Percentiles rank a stretch among this genome's conserved stretches.
phyloP scores from a whole-genome alignment of 306 rosid genomes.

The Acacia melanoxylon region DNA sequence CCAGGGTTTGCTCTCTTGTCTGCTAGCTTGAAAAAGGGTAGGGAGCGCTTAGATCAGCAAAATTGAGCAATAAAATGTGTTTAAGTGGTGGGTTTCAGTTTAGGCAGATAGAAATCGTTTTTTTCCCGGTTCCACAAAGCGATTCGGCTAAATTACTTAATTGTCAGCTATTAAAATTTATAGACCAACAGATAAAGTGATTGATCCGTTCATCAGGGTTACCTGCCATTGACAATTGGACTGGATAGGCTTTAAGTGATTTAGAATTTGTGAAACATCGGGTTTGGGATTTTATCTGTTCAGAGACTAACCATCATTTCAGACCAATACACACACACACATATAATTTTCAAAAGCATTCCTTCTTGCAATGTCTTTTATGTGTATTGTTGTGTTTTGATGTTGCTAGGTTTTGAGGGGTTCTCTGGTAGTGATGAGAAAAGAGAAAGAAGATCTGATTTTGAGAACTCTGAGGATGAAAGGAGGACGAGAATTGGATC shows the following conservation, averaged over 20 bases:
- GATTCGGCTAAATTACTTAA: neutral
- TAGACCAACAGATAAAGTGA: neutral
- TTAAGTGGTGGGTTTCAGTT: neutral
- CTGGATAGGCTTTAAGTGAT: neutral
- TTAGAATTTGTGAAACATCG: neutral
- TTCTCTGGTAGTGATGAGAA: conserved; percentile 90
- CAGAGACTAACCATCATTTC: neutral
- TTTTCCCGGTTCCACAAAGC: neutral
- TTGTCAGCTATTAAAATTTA: neutral
- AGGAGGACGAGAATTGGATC: conserved; percentile 93
- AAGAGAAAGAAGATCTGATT: conserved; percentile 89
- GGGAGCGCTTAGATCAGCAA: neutral
- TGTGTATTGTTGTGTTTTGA: neutral
- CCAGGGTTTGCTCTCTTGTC: conserved; percentile 33
- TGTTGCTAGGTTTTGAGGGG: conserved; percentile 85
- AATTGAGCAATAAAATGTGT: neutral
- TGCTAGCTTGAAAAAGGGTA: neutral
- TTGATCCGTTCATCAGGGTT: neutral
- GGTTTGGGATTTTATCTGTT: neutral
- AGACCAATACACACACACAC: neutral
- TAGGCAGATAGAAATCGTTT: neutral
- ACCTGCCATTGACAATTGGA: neutral
- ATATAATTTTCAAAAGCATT: neutral
- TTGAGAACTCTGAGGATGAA: conserved; percentile 96
- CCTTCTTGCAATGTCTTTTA: neutral